phyloP scores from a whole-genome alignment of 1,284 basidiomycete genomes.

The Moesziomyces parantarcticus region DNA sequence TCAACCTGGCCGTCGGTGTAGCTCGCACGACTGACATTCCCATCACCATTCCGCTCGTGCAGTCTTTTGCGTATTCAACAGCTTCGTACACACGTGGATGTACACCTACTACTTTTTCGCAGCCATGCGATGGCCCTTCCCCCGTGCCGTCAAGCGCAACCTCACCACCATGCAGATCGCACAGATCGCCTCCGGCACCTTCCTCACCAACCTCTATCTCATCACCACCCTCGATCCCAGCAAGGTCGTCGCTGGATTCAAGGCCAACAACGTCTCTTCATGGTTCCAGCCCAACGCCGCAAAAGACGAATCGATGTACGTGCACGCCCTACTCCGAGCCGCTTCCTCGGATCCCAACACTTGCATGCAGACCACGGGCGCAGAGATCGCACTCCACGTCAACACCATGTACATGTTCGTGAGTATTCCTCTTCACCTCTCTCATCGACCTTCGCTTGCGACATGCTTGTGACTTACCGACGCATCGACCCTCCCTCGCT shows the following conservation, averaged over 20 bases:
- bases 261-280: slow-evolving; percentile 15
- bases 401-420: slow-evolving; percentile 61
- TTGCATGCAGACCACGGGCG: slow-evolving; percentile 54
- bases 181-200: slow-evolving; percentile 58
- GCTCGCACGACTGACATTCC: slow-evolving; percentile 6
- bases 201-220: slow-evolving; percentile 61
- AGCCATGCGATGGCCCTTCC: slow-evolving; percentile 58
- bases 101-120: slow-evolving; percentile 61
- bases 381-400: slow-evolving; percentile 56
- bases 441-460: too few species aligned
- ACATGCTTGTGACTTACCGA: neutral
- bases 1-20: too few species aligned
- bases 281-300: slow-evolving; percentile 6
- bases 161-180: slow-evolving; percentile 62
- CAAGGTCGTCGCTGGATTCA: slow-evolving; percentile 26
- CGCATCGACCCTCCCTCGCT: neutral
- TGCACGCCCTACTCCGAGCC: slow-evolving; percentile 32
- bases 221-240: slow-evolving; percentile 35
- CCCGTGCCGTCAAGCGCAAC: slow-evolving; percentile 56
- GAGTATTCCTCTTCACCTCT: slow-evolving; percentile 9
- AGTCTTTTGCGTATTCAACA: slow-evolving; percentile 64
- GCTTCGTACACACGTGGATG: slow-evolving; percentile 62
- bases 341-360: slow-evolving; percentile 20
- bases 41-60: neutral
- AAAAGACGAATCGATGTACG: slow-evolving; percentile 16